phyloP scores from a whole-genome alignment of 2,329 filamentous ascomycete genomes.

The Cladosporium halotolerans region DNA sequence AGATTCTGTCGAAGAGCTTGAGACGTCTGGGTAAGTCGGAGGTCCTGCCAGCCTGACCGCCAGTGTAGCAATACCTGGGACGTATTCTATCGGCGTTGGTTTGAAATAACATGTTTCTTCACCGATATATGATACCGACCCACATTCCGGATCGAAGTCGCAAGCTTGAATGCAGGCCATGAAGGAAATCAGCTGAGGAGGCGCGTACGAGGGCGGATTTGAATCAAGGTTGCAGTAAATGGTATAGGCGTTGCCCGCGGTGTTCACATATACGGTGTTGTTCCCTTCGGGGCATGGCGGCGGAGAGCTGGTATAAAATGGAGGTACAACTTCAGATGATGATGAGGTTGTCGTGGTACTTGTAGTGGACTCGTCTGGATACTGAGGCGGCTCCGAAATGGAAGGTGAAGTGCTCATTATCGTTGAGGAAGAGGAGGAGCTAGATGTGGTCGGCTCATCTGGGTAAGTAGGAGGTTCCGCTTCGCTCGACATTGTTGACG shows the following conservation, averaged over 20 bases:
- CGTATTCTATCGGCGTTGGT: not conserved
- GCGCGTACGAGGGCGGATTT: not conserved
- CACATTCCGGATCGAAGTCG: slow-evolving; percentile 6
- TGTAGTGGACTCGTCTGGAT: not conserved
- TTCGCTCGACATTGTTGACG: not conserved
- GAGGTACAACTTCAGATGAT: not conserved
- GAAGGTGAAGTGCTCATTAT: no score
- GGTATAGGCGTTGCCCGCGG: slow-evolving; percentile 12
- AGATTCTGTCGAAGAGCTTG: not conserved
- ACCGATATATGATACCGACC: not conserved
- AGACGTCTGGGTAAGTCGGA: not conserved
- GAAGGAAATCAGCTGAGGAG: not conserved
- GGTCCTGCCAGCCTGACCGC: slow-evolving; percentile 2
- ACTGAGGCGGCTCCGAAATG: not conserved
- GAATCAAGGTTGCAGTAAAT: slow-evolving; percentile 12
- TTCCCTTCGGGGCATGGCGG: slow-evolving; percentile 14
- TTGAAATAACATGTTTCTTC: slow-evolving; percentile 5
- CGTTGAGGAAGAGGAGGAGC: not conserved
- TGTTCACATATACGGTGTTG: slow-evolving; percentile 9
- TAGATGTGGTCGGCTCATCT: not conserved
- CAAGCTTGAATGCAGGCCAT: slow-evolving; percentile 4
- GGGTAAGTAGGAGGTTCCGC: not conserved
- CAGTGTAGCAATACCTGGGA: not conserved
- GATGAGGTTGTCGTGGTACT: not conserved
- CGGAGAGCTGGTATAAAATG: slow-evolving; percentile 1